Conservation (phyloP, 2,329 filamentous ascomycete genomes). For the Ceratocystis huliohia region DNA sequence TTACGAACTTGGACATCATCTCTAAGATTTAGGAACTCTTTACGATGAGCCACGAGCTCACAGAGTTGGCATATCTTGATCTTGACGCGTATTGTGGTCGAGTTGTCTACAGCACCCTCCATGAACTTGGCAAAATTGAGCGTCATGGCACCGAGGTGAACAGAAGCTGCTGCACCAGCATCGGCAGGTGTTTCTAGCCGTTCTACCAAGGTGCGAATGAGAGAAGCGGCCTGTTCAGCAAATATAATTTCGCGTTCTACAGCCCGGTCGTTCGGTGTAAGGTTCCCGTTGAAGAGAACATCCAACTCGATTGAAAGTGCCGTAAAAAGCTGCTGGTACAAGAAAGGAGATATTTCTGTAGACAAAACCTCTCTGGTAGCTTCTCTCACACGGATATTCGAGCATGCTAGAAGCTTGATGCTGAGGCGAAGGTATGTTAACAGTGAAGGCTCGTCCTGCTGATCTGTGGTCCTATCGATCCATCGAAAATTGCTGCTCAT, state of each 20-base stretch:
- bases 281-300: conserved; percentile 40
- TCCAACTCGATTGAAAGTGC: conserved; percentile 54
- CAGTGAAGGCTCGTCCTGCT: conserved; percentile 48
- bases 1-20: conserved; percentile 58
- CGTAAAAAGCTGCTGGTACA: conserved; percentile 52
- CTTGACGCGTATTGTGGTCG: conserved; percentile 48
- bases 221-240: conserved; percentile 52
- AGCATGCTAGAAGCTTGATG: conserved; percentile 51
- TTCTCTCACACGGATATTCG: conserved; percentile 51
- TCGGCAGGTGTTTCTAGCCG: conserved; percentile 51
- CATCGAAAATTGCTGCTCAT: conserved; percentile 43
- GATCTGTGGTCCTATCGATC: conserved; percentile 51
- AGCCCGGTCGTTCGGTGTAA: conserved; percentile 34
- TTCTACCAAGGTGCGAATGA: conserved; percentile 52
- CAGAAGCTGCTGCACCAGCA: conserved; percentile 46
- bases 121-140: conserved; percentile 56
- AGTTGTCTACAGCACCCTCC: conserved; percentile 43
- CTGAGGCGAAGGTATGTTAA: conserved; percentile 49
- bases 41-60: conserved; percentile 51
- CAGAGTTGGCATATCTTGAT: conserved; percentile 57
- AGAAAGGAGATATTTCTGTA: conserved; percentile 47
- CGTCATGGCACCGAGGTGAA: conserved; percentile 51
- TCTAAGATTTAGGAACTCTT: conserved; percentile 54
- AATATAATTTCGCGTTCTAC: conserved; percentile 52
- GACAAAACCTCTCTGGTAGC: conserved; percentile 54